These are phyloP conservation scores for Penstemon newberryi DNA, from an alignment of 257 asterid species.

Conservation along the genomic window DNA sequence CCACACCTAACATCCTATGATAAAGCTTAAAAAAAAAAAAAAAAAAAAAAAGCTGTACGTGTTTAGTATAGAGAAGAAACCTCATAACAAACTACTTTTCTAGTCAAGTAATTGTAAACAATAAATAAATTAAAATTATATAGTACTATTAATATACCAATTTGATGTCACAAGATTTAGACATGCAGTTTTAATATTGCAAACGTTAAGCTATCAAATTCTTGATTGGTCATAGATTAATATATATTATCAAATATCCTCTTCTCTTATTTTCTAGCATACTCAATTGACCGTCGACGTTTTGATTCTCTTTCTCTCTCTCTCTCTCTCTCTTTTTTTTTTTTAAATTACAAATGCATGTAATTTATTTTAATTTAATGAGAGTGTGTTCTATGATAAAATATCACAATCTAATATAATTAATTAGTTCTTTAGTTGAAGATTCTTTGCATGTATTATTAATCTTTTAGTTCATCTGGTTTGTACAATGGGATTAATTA, in stretches of 20 bases:
- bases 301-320: neutral
- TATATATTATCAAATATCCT: neutral
- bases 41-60: neutral
- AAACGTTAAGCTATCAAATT: conserved; percentile 19
- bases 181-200: conserved; percentile 24
- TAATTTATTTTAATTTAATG: neutral
- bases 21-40: too few relatives aligned
- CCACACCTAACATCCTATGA: too few relatives aligned
- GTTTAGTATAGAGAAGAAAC: conserved; percentile 8
- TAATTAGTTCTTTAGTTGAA: neutral
- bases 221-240: conserved; percentile 15
- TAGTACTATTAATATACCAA: conserved; percentile 17
- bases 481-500: too few relatives aligned
- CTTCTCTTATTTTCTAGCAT: neutral
- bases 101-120: neutral
- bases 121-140: too few relatives aligned
- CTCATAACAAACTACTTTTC: neutral
- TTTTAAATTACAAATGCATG: neutral
- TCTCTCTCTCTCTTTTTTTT: neutral
- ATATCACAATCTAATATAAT: neutral
- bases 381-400: neutral
- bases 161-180: conserved; percentile 21
- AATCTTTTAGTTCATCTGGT: too few relatives aligned
- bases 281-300: conserved; percentile 12
- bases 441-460: neutral